Conservation (phyloP, 768 basidiomycete genomes). For the Mycena rebaudengoi region DNA sequence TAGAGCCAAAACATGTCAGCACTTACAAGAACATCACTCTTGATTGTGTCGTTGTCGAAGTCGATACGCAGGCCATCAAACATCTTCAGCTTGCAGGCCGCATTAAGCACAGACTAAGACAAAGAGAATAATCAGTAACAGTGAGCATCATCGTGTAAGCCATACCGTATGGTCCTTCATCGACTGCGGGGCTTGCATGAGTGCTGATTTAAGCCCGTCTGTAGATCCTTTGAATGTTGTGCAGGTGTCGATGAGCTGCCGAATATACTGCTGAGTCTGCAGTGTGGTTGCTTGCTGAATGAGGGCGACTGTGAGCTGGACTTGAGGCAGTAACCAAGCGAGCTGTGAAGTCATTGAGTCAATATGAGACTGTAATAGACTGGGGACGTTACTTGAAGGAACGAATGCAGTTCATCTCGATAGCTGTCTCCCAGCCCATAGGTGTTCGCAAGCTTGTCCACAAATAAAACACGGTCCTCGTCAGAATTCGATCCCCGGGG, state of each 20-base stretch:
- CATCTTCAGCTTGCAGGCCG: neutral
- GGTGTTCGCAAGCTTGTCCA: conserved; percentile 4
- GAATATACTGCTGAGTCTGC: neutral
- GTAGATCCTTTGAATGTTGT: neutral
- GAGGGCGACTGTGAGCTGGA: neutral
- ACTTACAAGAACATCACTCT: neutral
- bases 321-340: neutral
- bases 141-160: neutral
- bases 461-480: neutral
- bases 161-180: neutral
- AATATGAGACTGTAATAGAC: neutral
- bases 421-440: neutral
- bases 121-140: neutral
- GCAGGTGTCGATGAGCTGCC: neutral
- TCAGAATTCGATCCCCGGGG: too few species aligned
- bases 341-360: neutral
- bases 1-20: too few species aligned
- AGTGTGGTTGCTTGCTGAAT: neutral
- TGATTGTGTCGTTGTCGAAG: neutral
- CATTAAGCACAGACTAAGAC: neutral
- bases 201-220: neutral
- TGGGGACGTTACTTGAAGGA: neutral
- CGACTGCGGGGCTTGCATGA: neutral
- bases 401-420: neutral
- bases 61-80: neutral